Conservation (phyloP, 768 basidiomycete genomes). For the Holtermanniella nyarrowii region DNA sequence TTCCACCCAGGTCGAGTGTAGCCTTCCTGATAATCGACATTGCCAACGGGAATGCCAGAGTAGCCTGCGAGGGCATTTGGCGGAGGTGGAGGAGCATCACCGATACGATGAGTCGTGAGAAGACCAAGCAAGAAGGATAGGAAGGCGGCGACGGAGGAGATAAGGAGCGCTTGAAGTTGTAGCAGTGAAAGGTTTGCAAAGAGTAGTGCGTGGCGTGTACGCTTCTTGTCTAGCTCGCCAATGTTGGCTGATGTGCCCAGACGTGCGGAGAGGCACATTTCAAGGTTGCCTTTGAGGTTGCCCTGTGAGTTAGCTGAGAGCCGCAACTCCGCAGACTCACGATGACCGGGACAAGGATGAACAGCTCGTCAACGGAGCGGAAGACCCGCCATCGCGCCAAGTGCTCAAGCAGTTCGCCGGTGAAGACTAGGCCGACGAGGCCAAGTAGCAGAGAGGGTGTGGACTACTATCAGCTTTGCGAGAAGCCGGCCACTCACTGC, state of each 20-base stretch:
- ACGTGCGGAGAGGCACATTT: conserved; percentile 95
- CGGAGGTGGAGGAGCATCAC: conserved; percentile 13
- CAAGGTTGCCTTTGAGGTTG: conserved; percentile 92
- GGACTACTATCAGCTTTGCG: conserved; percentile 48
- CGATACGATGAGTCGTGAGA: conserved; percentile 36
- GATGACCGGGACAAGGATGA: conserved; percentile 89
- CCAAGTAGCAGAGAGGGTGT: conserved; percentile 78
- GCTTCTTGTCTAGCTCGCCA: conserved; percentile 71
- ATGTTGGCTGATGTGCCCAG: conserved; percentile 89
- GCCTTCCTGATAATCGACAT: conserved; percentile 34
- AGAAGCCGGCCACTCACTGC: conserved; percentile 26
- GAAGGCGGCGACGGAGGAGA: conserved; percentile 75
- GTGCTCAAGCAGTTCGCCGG: conserved; percentile 77
- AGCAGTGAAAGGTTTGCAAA: conserved; percentile 73
- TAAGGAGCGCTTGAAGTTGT: conserved; percentile 84
- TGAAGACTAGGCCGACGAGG: conserved; percentile 72
- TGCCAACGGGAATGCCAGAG: conserved; percentile 11
- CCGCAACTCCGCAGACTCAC: conserved; percentile 36
- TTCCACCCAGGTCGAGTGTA: conserved; percentile 42
- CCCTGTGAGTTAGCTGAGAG: conserved; percentile 7
- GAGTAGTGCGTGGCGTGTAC: conserved; percentile 55
- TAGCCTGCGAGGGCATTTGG: background rate
- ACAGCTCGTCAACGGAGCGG: conserved; percentile 80
- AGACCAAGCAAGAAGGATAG: conserved; percentile 64
- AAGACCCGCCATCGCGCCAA: conserved; percentile 91